Evolutionary conservation across 495 filamentous ascomycete species (phyloP).

Genomic region (Podospora sp.): DNA sequence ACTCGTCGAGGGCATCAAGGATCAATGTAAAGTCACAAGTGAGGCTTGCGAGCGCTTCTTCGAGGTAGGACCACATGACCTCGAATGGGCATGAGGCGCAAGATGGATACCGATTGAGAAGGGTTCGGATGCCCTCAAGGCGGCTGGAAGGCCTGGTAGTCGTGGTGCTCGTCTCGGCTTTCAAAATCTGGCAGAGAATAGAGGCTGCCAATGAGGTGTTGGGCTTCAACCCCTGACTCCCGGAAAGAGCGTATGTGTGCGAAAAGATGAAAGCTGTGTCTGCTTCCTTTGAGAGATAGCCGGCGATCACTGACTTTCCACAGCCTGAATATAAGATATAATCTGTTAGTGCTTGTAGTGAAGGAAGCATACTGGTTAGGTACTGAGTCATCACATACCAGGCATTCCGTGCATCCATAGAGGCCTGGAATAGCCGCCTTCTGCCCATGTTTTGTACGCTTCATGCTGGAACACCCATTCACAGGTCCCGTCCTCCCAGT

Average conservation of each 20-base stretch:
- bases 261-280: background rate
- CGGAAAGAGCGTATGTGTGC: background rate
- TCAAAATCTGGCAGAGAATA: background rate
- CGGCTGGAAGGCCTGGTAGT: no score
- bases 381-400: no score
- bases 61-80: background rate
- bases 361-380: no score
- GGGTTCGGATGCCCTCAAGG: no score
- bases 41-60: background rate
- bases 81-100: no score
- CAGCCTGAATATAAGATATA: no score
- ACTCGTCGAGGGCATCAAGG: no score
- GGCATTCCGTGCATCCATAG: conserved; percentile 1
- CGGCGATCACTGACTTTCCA: no score
- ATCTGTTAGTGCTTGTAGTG: no score
- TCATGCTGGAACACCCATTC: background rate
- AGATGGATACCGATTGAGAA: no score
- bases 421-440: background rate
- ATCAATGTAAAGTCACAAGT: no score
- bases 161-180: background rate
- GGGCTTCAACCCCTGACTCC: background rate
- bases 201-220: background rate
- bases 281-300: background rate
- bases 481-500: background rate
- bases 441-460: background rate